Evolutionary conservation across 352 stramenopile species (phyloP), one percentile per base, ranked within the genome.

Genomic region (Pythium utonaiense): DNA sequence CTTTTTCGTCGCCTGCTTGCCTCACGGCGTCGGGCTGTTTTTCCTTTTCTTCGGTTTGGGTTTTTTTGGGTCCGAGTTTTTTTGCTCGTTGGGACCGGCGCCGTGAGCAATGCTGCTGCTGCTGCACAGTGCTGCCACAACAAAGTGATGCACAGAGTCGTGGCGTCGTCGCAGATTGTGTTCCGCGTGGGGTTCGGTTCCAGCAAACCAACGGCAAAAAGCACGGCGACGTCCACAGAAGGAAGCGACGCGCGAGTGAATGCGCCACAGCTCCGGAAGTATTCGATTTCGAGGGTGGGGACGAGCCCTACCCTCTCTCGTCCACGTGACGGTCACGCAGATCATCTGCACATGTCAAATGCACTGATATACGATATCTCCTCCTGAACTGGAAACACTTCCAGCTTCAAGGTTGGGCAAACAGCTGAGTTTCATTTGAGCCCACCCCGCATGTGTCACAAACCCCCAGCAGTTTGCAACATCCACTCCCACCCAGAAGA

Each of bases 1-100:
- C 61, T 68, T 68, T 63, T 63, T 68, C 55, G 54, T 56, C 54
- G 47, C 45, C 19, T 50, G 49, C 33, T 40, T 54, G 48, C 48
- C 48, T 41, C 38, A n/a, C 17, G 13, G n/a, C 13, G 7, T 25
- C 28, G 54, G 41, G 55, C 48, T 68, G 53, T 57, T 68, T 68
- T 68, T 49, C 54, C 42, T 63, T 67, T 56, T 56, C 27, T n/a
- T 41, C 62, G 10, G 17, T 31, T 33, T 33, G 42, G 24, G 42
- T 50, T 50, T 50, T 50, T 50, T 50, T 33, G 21, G 42, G 40
- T 19, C n/a, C 7, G 12, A 28, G 40, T 47, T 45, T 47, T 47
- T 47, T 47, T 13, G 8, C 33, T 28, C 56, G 47, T 31, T 14
- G 10, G 7, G 27, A 42, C 25, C 14, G 21, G 40, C 16, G 54